phyloP scores from a whole-genome alignment of 257 asterid genomes.

The Nemophila menziesii region DNA sequence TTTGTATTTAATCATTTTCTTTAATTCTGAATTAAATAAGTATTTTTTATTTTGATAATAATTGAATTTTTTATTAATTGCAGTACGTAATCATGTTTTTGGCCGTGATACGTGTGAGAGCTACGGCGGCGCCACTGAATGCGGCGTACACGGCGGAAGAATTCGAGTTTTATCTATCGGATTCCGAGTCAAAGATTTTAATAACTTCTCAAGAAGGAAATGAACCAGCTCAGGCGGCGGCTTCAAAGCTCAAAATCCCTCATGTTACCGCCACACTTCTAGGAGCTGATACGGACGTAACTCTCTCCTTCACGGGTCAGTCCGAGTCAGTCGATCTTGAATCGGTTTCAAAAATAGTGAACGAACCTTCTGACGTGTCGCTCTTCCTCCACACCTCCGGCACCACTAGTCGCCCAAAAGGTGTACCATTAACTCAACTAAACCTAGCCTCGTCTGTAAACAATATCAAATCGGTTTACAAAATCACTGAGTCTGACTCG shows the following conservation, averaged over 20 bases:
- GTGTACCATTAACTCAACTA: conserved; percentile 80
- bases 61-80: conserved; percentile 9
- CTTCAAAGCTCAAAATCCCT: conserved; percentile 63
- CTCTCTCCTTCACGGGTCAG: conserved; percentile 22
- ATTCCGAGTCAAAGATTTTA: conserved; percentile 70
- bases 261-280: conserved; percentile 49
- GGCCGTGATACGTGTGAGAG: conserved; percentile 76
- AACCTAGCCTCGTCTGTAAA: conserved; percentile 67
- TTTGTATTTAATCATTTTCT: too few relatives aligned
- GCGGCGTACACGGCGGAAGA: conserved; percentile 97
- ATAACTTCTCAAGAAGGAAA: conserved; percentile 73
- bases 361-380: conserved; percentile 65
- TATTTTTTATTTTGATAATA: background rate
- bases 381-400: conserved; percentile 99
- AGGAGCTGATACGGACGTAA: conserved; percentile 32
- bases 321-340: conserved; percentile 18
- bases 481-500: conserved; percentile 58
- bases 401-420: conserved; percentile 96
- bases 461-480: conserved; percentile 64
- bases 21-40: background rate
- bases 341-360: conserved; percentile 32
- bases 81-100: conserved; percentile 77
- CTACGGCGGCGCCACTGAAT: conserved; percentile 92
- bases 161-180: conserved; percentile 80
- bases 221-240: conserved; percentile 81